Base-by-base conservation (phyloP, 768 basidiomycete species). In the Tylopilus sp. region DNA sequence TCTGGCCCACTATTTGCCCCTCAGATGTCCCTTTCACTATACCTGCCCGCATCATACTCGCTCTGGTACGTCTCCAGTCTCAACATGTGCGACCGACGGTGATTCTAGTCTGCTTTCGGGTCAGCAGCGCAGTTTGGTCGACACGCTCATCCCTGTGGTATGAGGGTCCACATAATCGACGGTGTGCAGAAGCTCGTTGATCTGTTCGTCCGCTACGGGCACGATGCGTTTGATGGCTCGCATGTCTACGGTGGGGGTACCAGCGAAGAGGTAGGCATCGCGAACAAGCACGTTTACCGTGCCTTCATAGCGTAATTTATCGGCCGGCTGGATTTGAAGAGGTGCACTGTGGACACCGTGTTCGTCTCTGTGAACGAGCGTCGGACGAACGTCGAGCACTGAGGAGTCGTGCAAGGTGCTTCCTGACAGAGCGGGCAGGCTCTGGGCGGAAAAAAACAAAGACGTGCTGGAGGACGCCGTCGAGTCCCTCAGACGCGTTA, bases 391-490 rank as follows among this genome's bases (percentile, higher is more conserved):
- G 13, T 31, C 6, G 40, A 57, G 11, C 7, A 42, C 46, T 54
- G 45, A 61, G 1, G 9, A 15, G 10, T 22, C 35, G 26, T 17
- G 11, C 23, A 49, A 50, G 42, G 25, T 81, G 76, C 61, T 66
- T 80, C 10, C 80, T 33, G 0, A 1, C 10, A 13, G 2, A 23
- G 18, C 45, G 1, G 52, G 48, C 3, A 47, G 22, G 9, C 23
- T 48, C 42, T 30, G 28, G 31, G 48, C 36, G 7, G 44, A 39
- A 17, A 44, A 30, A 0, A 33, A 45, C 48, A 44, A 36, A 47
- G 42, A 45, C 5, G 12, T 43, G 2, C 23, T 48, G 22, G 39
- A 40, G 13, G 18, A 23, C 30, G 50, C 48, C 1, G 17, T 44
- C 22, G 23, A 48, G 33, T 25, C 50, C 25, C 48, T 53, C 3